Evolutionary conservation across 2,329 filamentous ascomycete genomes (phyloP), one percentile per base, ranked within the genome.

Genomic region (Aspergillus sclerotialis): DNA sequence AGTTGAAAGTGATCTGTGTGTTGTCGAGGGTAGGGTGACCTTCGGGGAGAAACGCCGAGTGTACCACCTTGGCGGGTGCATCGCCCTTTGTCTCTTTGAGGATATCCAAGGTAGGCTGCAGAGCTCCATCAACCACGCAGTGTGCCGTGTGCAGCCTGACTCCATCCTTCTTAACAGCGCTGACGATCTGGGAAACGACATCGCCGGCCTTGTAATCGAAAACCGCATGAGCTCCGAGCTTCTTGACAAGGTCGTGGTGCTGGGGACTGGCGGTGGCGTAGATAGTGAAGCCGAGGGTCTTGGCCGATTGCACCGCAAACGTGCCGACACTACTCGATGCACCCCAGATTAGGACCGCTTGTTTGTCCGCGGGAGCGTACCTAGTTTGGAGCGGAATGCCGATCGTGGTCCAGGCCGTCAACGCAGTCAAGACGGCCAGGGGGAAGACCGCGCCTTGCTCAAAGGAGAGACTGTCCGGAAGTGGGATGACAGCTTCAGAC

Each of bases 261-360:
- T 46, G 42, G 0, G 37, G 4, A 0, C 67, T 56, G 0, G 65
- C 55, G 1, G 63, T 63, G 5, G 65, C 63, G 18, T 69, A 70
- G 4, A 69, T 65, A 3, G 61, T 59, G 0, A 54, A 55, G 27
- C 63, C 51, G 11, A 69, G 39, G 4, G 64, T 2, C 3, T 54
- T 52, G 6, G 58, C 64, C 3, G 33, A 56, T 39, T 69, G 65
- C 4, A 70, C 63, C 1, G 61, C 61, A 60, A 69, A 65, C 0
- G 57, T 64, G 2, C 65, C 67, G 2, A 70, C 60, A 28, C 67
- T 69, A 0, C 64, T 68, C 7, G 64, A 66, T 4, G 60, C 66
- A 1, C 67, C 66, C 67, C 65, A 69, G 19, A 69, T 53, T 0
- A 70, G 32, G 3, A 69, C 48, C 2, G 44, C 59, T 33, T 63